Conservation (phyloP, 2,329 filamentous ascomycete species). For the Pezizomycotina sp. region DNA sequence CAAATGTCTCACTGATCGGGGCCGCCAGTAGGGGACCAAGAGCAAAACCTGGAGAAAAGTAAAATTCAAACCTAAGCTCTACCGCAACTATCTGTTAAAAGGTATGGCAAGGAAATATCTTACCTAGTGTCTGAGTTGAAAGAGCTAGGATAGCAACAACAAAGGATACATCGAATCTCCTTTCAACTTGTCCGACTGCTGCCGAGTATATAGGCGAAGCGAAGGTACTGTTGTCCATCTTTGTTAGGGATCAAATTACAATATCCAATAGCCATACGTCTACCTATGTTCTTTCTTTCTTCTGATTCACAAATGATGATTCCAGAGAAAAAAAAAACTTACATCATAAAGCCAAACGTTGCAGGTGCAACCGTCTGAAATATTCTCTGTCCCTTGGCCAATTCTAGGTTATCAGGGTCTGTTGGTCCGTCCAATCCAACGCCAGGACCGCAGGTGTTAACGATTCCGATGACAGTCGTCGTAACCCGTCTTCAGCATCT, state of each 20-base stretch:
- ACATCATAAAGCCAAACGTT: slow-evolving; percentile 29
- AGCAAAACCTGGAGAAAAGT: no score
- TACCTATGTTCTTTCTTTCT: no score
- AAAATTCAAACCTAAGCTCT: no score
- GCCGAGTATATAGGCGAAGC: slow-evolving; percentile 21
- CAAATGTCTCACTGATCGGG: slow-evolving; percentile 17
- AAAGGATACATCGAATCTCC: slow-evolving; percentile 16
- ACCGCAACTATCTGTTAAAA: no score
- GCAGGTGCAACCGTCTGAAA: slow-evolving; percentile 28
- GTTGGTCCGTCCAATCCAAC: slow-evolving; percentile 27
- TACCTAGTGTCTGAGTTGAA: slow-evolving; percentile 21
- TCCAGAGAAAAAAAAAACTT: slow-evolving; percentile 19
- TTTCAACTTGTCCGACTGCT: slow-evolving; percentile 15
- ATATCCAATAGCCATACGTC: no score
- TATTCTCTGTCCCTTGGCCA: slow-evolving; percentile 27
- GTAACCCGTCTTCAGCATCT: no score
- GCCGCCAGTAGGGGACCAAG: slow-evolving; percentile 23
- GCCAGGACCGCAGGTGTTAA: background rate
- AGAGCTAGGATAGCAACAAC: slow-evolving; percentile 21
- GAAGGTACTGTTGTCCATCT: slow-evolving; percentile 15
- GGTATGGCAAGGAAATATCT: no score
- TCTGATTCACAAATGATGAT: slow-evolving; percentile 1
- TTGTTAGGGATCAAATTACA: no score
- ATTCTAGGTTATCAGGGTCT: slow-evolving; percentile 30
- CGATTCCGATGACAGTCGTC: no score